These are phyloP conservation scores for Ceratopteris richardii DNA, from an alignment of 75 land plant species.

Conservation along the genomic window DNA sequence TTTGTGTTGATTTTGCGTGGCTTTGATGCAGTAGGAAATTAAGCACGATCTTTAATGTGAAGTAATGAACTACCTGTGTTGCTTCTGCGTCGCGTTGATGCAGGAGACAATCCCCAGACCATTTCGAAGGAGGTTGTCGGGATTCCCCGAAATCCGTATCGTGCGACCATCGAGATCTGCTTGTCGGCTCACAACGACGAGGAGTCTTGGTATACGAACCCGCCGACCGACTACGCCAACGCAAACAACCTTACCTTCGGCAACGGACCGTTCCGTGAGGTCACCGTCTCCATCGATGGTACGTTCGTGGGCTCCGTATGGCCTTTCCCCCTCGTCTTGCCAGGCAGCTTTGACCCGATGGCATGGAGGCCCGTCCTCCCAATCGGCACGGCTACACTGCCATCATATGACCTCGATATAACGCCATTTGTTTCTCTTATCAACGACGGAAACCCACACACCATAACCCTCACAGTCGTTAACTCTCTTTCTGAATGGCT, in stretches of 20 bases:
- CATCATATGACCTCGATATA: constrained; percentile 63
- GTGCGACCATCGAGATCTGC: constrained; percentile 77
- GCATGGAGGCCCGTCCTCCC: constrained; percentile 80
- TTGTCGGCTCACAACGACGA: constrained; percentile 69
- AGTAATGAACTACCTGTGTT: too few relatives aligned
- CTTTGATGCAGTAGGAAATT: too few relatives aligned
- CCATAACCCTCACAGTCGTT: constrained; percentile 40
- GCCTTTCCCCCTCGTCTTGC: constrained; percentile 86
- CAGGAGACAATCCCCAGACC: too few relatives aligned
- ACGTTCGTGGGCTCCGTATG: constrained; percentile 59
- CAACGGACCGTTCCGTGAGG: constrained; percentile 89
- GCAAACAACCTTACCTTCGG: constrained; percentile 77
- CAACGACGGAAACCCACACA: constrained; percentile 48
- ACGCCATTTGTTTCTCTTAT: constrained; percentile 69
- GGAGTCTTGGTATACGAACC: constrained; percentile 88
- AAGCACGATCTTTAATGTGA: too few relatives aligned
- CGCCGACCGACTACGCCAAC: constrained; percentile 50
- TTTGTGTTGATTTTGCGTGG: too few relatives aligned
- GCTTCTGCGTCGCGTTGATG: too few relatives aligned
- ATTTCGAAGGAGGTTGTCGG: neutral
- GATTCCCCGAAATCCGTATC: constrained; percentile 59
- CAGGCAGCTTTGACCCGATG: constrained; percentile 80
- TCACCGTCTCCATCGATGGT: constrained; percentile 58
- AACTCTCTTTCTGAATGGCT: constrained; percentile 64
- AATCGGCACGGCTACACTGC: constrained; percentile 83